Base-by-base conservation (phyloP, 176 grass and related monocot genomes). In the Pontederia paniculata region DNA sequence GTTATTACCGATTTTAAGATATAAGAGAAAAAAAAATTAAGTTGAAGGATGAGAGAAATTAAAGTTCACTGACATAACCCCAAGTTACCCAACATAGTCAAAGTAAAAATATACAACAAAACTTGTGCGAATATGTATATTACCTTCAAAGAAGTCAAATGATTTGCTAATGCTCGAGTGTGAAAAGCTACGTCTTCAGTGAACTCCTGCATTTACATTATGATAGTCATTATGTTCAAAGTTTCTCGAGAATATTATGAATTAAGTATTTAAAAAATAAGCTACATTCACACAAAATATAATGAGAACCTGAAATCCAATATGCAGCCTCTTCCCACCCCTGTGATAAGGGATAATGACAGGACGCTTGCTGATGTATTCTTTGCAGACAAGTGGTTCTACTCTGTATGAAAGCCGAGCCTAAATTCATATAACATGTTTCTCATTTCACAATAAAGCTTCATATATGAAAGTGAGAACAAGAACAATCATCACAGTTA, bases 311-410 rank as follows among this genome's bases (percentile, higher is more conserved):
- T 98, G 80, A 57, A 84, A 59, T 79, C 93, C 86, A 63, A 88
- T 79, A 78, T 98, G 93, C 81, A 98, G 73, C 62, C 86, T 81
- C 68, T 84, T 98, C 65, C 93, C 93, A 13, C 93, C 93, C 81
- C 83, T 84, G 80, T 98, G 86, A 68, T 98, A 98, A 21, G 86
- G 93, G 69, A 98, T 67, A 69, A 98, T 81, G 44, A 98, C 77
- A 46, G 86, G 93, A 37, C 80, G 80, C 55, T 73, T 86, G 68
- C 74, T 79, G 31, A 84, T 57, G 63, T 81, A 84, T 76, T 98
- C 93, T 73, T 98, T 84, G 74, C 93, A 98, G 58, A 91, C 80
- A 78, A 98, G 77, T 62, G 93, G 93, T 86, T 97, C 93, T 62
- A 97, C 65, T 88, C 93, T 98, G 81, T 75, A 86, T 73, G 70